Percentiles rank a stretch among this genome's conserved stretches.
These are phyloP conservation scores for Phytophthora tubulina DNA, from an alignment of 352 stramenopile genomes.

Conservation along the genomic window DNA sequence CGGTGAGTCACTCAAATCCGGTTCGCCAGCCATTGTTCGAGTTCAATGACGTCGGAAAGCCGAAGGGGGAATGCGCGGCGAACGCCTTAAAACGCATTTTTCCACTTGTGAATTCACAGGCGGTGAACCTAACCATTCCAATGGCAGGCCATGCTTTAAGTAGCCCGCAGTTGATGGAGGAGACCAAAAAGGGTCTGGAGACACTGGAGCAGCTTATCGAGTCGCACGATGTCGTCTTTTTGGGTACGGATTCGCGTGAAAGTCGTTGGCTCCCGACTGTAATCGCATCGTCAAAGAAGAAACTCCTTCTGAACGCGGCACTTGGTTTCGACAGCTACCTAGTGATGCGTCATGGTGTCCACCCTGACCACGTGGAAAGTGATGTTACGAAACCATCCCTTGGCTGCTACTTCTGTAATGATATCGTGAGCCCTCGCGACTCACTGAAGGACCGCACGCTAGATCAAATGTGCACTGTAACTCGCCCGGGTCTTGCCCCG, in stretches of 20 bases:
- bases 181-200: constrained; percentile 76
- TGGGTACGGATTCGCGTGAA: constrained; percentile 99
- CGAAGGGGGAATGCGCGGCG: constrained; percentile 95
- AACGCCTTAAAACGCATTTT: constrained; percentile 94
- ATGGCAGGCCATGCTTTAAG: constrained; percentile 97
- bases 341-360: constrained; percentile 97
- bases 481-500: constrained; percentile 94
- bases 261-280: constrained; percentile 98
- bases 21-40: constrained; percentile 97
- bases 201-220: constrained; percentile 92
- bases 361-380: constrained; percentile 12
- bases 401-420: constrained; percentile 99
- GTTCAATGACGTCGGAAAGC: constrained; percentile 94
- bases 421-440: constrained; percentile 98
- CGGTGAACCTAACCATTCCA: constrained; percentile 96
- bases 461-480: constrained; percentile 99
- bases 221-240: constrained; percentile 96
- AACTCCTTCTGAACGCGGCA: constrained; percentile 86
- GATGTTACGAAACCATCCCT: constrained; percentile 49
- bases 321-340: constrained; percentile 98
- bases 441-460: constrained; percentile 97
- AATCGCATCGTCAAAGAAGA: constrained; percentile 93
- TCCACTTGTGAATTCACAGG: constrained; percentile 90
- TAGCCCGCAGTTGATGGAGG: constrained; percentile 62
- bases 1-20: constrained; percentile 98